These are phyloP conservation scores for Boletales sp. DNA, from an alignment of 768 basidiomycete species.

Conservation along the genomic window DNA sequence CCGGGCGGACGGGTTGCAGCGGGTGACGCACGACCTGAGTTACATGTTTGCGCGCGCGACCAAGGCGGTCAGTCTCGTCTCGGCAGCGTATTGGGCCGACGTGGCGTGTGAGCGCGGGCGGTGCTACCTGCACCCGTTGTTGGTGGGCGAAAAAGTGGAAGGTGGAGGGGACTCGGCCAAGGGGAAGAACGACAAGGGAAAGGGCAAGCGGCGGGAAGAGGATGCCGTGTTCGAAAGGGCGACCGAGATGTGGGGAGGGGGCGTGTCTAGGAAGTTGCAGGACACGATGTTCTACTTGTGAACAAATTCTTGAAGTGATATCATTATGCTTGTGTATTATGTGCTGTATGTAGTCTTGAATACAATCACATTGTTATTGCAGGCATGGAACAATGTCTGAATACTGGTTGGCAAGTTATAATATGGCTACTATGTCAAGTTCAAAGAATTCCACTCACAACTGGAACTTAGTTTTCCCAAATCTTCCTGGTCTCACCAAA, in stretches of 20 bases:
- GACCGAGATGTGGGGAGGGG: slow-evolving; percentile 48
- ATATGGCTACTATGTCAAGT: no score
- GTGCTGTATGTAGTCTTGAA: no score
- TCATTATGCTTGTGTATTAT: background rate
- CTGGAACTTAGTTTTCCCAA: no score
- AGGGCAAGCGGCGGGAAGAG: slow-evolving; percentile 30
- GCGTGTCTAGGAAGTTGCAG: slow-evolving; percentile 51
- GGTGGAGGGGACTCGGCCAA: slow-evolving; percentile 12
- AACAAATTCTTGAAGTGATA: background rate
- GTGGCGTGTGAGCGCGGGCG: slow-evolving; percentile 52
- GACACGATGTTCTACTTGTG: slow-evolving; percentile 74
- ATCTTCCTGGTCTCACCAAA: no score
- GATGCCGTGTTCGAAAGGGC: slow-evolving; percentile 52
- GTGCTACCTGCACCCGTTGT: slow-evolving; percentile 47
- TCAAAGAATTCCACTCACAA: no score
- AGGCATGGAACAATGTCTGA: no score
- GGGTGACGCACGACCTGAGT: slow-evolving; percentile 47
- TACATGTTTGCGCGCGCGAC: slow-evolving; percentile 61
- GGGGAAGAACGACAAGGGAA: slow-evolving; percentile 5
- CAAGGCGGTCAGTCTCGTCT: slow-evolving; percentile 38
- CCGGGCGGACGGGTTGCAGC: slow-evolving; percentile 46
- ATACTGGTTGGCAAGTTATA: no score
- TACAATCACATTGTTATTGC: no score
- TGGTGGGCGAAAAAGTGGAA: slow-evolving; percentile 22
- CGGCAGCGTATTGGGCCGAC: slow-evolving; percentile 41